Evolutionary conservation across 208 protist species (phyloP).

Genomic region (Crithidia brevicula): DNA sequence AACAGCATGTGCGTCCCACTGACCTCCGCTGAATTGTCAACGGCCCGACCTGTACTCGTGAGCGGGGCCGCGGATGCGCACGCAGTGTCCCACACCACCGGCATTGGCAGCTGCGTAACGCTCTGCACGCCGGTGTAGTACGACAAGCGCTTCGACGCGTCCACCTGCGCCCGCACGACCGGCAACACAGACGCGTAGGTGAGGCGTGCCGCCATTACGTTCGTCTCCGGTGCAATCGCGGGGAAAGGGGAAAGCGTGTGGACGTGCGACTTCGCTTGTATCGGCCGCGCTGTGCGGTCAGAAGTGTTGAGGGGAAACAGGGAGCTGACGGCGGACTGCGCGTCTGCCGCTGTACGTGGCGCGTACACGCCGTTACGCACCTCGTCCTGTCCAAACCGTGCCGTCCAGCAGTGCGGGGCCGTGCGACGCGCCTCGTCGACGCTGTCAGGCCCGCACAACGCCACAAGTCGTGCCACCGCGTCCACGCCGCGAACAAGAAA

Average conservation of each 20-base stretch:
- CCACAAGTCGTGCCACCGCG: constrained; percentile 62
- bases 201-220: neutral
- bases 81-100: neutral
- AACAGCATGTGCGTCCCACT: neutral
- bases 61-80: neutral
- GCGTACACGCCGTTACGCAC: constrained; percentile 75
- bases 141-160: constrained; percentile 1
- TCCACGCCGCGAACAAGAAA: constrained; percentile 57
- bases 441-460: constrained; percentile 73
- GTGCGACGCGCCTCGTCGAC: constrained; percentile 51
- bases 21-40: neutral
- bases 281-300: too few relatives aligned
- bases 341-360: constrained; percentile 53
- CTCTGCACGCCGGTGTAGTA: constrained; percentile 23
- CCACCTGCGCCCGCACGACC: constrained; percentile 14
- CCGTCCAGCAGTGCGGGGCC: constrained; percentile 57
- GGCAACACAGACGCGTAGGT: constrained; percentile 21
- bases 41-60: neutral
- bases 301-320: constrained; percentile 35
- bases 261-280: neutral
- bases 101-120: neutral
- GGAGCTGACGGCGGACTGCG: constrained; percentile 37
- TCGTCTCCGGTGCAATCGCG: too few relatives aligned
- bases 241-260: too few relatives aligned
- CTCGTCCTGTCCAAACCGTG: constrained; percentile 57